Evolutionary conservation across 495 filamentous ascomycete genomes (phyloP).

Genomic region (Parathielavia hyrcaniae): DNA sequence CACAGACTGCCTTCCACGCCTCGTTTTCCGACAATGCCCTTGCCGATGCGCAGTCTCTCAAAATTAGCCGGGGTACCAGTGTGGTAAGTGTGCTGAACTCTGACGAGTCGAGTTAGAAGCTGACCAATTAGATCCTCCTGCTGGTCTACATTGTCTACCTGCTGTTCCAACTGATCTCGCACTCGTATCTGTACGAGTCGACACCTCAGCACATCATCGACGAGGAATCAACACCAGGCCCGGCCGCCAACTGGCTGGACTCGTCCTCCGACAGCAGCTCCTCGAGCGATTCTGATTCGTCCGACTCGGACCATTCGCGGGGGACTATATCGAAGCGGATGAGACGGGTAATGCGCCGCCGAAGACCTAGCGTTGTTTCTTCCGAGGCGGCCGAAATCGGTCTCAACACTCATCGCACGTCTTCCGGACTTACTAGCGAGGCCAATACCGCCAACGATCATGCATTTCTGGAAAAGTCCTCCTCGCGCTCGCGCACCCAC

Average conservation of each 20-base stretch:
- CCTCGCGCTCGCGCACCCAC: conserved; percentile 24
- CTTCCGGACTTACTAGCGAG: conserved; percentile 18
- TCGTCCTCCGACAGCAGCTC: conserved; percentile 56
- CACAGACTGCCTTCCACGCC: conserved; percentile 76
- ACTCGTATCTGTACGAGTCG: conserved; percentile 83
- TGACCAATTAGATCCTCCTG: conserved; percentile 50
- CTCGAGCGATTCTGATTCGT: conserved; percentile 53
- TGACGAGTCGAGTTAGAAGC: background rate
- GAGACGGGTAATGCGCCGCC: conserved; percentile 62
- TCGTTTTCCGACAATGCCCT: conserved; percentile 58
- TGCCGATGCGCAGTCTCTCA: conserved; percentile 64
- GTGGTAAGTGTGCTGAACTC: conserved; percentile 35
- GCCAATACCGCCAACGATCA: conserved; percentile 23
- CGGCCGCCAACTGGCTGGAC: conserved; percentile 69
- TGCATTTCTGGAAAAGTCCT: conserved; percentile 30
- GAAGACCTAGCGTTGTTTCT: conserved; percentile 69
- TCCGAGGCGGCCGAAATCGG: conserved; percentile 46
- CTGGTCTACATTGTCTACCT: conserved; percentile 81
- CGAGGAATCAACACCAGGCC: conserved; percentile 75
- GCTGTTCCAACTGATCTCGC: conserved; percentile 84
- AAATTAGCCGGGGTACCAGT: conserved; percentile 85
- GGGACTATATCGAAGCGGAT: conserved; percentile 69
- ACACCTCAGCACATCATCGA: conserved; percentile 86
- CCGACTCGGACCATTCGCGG: conserved; percentile 56
- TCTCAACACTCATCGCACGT: conserved; percentile 29